phyloP scores from a whole-genome alignment of 1,284 basidiomycete species.

The Moniliophthora roreri region DNA sequence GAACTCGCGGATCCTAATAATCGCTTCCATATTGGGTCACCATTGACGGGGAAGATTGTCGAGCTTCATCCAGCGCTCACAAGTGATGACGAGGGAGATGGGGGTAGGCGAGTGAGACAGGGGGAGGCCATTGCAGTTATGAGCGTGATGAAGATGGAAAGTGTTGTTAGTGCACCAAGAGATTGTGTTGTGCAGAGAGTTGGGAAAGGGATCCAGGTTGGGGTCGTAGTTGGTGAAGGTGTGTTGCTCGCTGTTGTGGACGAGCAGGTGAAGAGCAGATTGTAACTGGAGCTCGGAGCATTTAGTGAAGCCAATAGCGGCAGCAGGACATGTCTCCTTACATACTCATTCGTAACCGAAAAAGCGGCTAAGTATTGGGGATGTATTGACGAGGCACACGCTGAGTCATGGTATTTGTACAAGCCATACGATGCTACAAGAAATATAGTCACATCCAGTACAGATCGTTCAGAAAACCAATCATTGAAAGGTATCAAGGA shows the following conservation, averaged over 20 bases:
- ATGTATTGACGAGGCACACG: too few relatives aligned
- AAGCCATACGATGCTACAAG: too few relatives aligned
- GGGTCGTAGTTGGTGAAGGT: constrained; percentile 33
- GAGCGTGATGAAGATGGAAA: constrained; percentile 48
- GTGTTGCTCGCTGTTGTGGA: constrained; percentile 4
- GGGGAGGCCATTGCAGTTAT: constrained; percentile 35
- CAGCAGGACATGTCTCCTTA: too few relatives aligned
- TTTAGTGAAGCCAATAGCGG: too few relatives aligned
- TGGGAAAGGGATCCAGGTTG: constrained; percentile 31
- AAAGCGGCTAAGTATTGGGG: too few relatives aligned
- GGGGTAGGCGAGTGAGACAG: constrained; percentile 22
- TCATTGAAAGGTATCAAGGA: too few relatives aligned
- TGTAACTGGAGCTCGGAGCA: not conserved
- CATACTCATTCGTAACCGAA: too few relatives aligned
- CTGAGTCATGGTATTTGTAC: too few relatives aligned
- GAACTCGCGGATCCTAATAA: constrained; percentile 39
- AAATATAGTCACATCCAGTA: too few relatives aligned
- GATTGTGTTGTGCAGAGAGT: constrained; percentile 28
- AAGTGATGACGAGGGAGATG: constrained; percentile 8
- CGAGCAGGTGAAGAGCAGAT: constrained; percentile 5
- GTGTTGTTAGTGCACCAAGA: constrained; percentile 27
- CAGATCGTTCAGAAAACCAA: too few relatives aligned
- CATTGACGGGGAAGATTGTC: constrained; percentile 40
- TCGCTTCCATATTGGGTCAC: constrained; percentile 30
- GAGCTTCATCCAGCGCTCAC: constrained; percentile 35